These are phyloP conservation scores for Aspergillus versicolor DNA, from an alignment of 2,329 filamentous ascomycete species.

Conservation along the genomic window DNA sequence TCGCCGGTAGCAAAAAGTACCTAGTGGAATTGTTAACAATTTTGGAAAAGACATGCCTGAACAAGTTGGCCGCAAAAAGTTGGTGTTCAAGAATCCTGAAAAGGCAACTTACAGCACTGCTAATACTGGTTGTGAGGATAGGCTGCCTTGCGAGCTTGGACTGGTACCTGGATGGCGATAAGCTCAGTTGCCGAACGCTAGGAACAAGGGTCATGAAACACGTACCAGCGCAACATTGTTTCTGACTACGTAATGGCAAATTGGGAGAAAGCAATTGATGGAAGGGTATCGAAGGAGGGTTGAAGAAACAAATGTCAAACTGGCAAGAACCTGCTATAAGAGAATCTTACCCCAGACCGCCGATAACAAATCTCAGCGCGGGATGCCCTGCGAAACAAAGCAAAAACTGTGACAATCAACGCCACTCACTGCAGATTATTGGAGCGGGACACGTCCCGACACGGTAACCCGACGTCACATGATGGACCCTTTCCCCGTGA, in stretches of 20 bases:
- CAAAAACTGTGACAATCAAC: slow-evolving; percentile 16
- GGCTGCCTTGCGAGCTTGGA: slow-evolving; percentile 75
- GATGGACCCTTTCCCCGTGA: slow-evolving; percentile 13
- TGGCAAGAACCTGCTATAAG: slow-evolving; percentile 15
- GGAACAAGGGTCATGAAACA: slow-evolving; percentile 3
- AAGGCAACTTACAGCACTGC: slow-evolving; percentile 64
- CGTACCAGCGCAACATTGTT: slow-evolving; percentile 40
- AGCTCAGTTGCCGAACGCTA: slow-evolving; percentile 13
- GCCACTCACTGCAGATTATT: slow-evolving; percentile 16
- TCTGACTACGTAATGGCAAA: background rate
- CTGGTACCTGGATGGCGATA: slow-evolving; percentile 68
- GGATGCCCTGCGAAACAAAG: slow-evolving; percentile 13
- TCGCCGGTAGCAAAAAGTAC: slow-evolving; percentile 92
- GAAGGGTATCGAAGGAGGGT: background rate
- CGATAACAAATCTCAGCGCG: slow-evolving; percentile 18
- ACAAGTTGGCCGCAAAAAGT: background rate
- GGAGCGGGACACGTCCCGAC: slow-evolving; percentile 14
- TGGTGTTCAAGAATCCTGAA: background rate
- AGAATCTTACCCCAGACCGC: slow-evolving; percentile 17
- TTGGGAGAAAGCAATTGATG: background rate
- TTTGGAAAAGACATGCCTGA: background rate
- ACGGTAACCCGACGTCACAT: slow-evolving; percentile 18
- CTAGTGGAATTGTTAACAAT: slow-evolving; percentile 35
- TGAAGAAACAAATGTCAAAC: slow-evolving; percentile 1
- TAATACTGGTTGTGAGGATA: slow-evolving; percentile 85